Percentiles rank a stretch among this genome's conserved stretches.
Conservation (phyloP, 75 land plant species). For the Pinus taeda region DNA sequence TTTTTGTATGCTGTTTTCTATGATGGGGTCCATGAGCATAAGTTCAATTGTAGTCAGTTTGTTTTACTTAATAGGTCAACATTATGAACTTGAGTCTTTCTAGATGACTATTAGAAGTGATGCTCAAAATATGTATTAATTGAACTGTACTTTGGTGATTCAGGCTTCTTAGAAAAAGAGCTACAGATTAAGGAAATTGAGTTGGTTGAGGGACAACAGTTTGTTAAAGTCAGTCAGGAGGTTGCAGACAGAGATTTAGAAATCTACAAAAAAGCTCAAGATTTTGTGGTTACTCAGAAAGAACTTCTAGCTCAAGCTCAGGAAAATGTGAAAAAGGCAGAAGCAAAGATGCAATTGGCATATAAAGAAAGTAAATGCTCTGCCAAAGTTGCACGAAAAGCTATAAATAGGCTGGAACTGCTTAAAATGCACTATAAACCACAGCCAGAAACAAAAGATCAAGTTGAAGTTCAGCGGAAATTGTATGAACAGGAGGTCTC, state of each 20-base stretch:
- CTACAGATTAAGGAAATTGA: not conserved
- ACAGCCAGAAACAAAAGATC: not conserved
- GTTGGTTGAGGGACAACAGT: not conserved
- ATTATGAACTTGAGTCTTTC: too few species aligned
- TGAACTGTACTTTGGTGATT: too few species aligned
- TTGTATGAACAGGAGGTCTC: not conserved
- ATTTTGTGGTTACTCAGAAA: not conserved
- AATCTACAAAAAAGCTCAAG: slow-evolving; percentile 2
- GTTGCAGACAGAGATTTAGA: slow-evolving; percentile 5
- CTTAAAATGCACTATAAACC: slow-evolving; percentile 1
- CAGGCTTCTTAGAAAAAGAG: too few species aligned
- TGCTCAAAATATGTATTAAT: too few species aligned
- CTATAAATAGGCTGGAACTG: not conserved
- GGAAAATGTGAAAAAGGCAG: slow-evolving; percentile 1
- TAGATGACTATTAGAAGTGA: too few species aligned
- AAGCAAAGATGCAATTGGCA: slow-evolving; percentile 3
- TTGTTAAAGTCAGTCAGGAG: not conserved
- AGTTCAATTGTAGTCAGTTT: too few species aligned
- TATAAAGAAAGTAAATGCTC: not conserved
- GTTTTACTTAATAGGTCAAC: too few species aligned
- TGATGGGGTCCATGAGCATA: too few species aligned
- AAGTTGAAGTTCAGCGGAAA: slow-evolving; percentile 5
- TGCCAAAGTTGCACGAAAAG: not conserved
- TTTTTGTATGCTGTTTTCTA: too few species aligned
- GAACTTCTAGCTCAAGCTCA: not conserved